These are phyloP conservation scores for Silene vulgaris DNA, from an alignment of 179 eudicot species.

Conservation along the genomic window DNA sequence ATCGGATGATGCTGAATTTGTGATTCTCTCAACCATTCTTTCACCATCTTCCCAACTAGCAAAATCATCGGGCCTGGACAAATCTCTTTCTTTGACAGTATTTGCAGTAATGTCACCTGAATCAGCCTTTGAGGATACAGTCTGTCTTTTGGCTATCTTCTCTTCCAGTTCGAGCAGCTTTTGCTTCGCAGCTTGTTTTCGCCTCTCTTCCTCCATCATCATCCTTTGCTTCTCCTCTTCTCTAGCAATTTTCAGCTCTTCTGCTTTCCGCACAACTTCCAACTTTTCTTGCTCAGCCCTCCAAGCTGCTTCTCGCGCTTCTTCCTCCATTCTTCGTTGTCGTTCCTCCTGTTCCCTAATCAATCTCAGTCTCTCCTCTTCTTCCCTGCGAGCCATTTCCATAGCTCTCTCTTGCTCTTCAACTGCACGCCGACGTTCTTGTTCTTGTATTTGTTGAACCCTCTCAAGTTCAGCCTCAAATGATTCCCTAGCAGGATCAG, in stretches of 20 bases:
- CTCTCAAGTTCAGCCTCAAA: constrained; percentile 99
- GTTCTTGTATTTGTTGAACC: constrained; percentile 92
- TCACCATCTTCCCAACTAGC: constrained; percentile 92
- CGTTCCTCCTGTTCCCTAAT: constrained; percentile 83
- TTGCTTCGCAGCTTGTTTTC: constrained; percentile 91
- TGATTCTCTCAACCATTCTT: constrained; percentile 81
- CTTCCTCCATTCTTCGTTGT: constrained; percentile 64
- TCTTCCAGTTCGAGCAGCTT: constrained; percentile 89
- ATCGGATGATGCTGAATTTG: constrained; percentile 63
- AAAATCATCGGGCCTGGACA: constrained; percentile 43
- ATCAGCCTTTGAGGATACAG: constrained; percentile 42
- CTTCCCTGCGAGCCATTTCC: constrained; percentile 81
- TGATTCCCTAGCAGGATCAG: constrained; percentile 90
- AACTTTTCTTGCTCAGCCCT: constrained; percentile 73
- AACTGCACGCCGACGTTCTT: constrained; percentile 65
- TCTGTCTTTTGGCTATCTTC: constrained; percentile 70
- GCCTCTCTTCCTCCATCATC: constrained; percentile 82
- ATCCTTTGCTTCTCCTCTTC: constrained; percentile 80
- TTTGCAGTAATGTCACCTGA: constrained; percentile 38
- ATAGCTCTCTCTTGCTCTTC: constrained; percentile 88
- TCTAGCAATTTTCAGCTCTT: constrained; percentile 74
- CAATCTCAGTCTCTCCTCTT: constrained; percentile 73
- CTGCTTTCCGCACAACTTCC: constrained; percentile 62
- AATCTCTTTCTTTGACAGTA: constrained; percentile 38
- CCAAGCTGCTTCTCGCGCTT: constrained; percentile 85